phyloP scores from a whole-genome alignment of 2,329 filamentous ascomycete genomes.

The Aspergillus calidoustus region DNA sequence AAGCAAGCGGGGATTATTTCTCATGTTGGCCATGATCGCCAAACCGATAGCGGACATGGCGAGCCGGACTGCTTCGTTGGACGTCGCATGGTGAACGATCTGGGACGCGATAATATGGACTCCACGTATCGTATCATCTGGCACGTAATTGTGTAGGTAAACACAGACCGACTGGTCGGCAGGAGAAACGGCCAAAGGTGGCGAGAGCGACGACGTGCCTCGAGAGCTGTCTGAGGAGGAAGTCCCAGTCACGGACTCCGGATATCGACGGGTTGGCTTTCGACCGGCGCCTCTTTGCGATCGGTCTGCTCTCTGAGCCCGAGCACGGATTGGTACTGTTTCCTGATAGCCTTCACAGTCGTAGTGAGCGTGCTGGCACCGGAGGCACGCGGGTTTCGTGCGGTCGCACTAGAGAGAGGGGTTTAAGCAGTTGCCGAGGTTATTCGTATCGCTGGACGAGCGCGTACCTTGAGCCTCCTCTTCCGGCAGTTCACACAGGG shows the following conservation, averaged over 20 bases:
- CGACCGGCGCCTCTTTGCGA: not conserved
- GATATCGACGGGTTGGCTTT: not conserved
- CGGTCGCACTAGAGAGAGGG: slow-evolving; percentile 1
- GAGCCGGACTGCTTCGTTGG: slow-evolving; percentile 8
- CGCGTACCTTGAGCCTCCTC: not conserved
- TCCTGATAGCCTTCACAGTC: not conserved
- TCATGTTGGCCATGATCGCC: slow-evolving; percentile 13
- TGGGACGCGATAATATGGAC: slow-evolving; percentile 12
- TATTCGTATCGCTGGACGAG: not conserved
- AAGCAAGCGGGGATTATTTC: not conserved
- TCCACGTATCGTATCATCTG: not conserved
- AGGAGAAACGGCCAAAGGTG: not conserved
- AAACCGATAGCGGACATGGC: slow-evolving; percentile 10
- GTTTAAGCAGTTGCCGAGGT: not conserved
- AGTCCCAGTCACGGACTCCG: not conserved
- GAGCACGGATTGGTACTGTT: not conserved
- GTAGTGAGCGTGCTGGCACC: slow-evolving; percentile 1
- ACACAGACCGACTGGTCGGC: slow-evolving; percentile 11
- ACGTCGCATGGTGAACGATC: slow-evolving; percentile 3
- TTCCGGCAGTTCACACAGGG: not conserved
- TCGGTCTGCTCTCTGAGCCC: not conserved
- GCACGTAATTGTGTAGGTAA: slow-evolving; percentile 13
- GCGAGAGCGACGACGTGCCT: not conserved
- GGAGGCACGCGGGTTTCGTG: slow-evolving; percentile 2
- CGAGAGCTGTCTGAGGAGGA: not conserved